Conservation (phyloP, 2,329 filamentous ascomycete genomes). For the Neophaeococcomyces aloes region DNA sequence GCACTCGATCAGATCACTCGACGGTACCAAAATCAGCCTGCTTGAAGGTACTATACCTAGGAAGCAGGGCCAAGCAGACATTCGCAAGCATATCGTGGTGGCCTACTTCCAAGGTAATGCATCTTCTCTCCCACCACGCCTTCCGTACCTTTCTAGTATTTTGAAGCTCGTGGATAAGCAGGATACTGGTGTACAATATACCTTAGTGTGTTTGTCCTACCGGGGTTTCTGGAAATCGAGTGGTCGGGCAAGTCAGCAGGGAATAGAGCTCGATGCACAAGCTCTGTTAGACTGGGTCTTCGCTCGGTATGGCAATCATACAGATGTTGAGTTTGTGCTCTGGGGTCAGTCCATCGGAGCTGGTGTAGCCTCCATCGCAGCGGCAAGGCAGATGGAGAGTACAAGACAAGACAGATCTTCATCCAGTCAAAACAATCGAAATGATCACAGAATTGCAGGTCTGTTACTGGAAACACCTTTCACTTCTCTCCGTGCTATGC, state of each 20-base stretch:
- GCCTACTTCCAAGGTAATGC: conserved; percentile 42
- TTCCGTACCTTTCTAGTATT: conserved; percentile 38
- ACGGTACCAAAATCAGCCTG: conserved; percentile 56
- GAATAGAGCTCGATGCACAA: conserved; percentile 57
- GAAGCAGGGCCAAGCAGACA: background rate
- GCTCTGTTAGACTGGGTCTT: conserved; percentile 55
- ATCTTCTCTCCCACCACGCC: conserved; percentile 36
- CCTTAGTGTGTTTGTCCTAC: conserved; percentile 44
- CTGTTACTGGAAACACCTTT: conserved; percentile 69
- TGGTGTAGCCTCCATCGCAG: conserved; percentile 50
- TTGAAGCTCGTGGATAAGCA: conserved; percentile 23
- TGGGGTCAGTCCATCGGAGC: conserved; percentile 73
- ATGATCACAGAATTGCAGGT: conserved; percentile 27
- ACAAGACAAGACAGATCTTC: conserved; percentile 9
- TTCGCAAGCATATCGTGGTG: conserved; percentile 28
- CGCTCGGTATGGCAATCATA: conserved; percentile 25
- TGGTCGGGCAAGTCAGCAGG: conserved; percentile 55
- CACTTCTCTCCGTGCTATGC: conserved; percentile 58
- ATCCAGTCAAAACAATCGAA: conserved; percentile 7
- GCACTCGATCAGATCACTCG: conserved; percentile 47
- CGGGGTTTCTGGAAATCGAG: conserved; percentile 70
- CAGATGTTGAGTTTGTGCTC: conserved; percentile 40
- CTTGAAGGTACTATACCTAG: conserved; percentile 37
- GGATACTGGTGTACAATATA: conserved; percentile 21
- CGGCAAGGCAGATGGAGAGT: conserved; percentile 9